Percentiles rank a stretch among this genome's conserved stretches.
Conservation (phyloP, 2,329 filamentous ascomycete species). For the Fusarium armeniacum region DNA sequence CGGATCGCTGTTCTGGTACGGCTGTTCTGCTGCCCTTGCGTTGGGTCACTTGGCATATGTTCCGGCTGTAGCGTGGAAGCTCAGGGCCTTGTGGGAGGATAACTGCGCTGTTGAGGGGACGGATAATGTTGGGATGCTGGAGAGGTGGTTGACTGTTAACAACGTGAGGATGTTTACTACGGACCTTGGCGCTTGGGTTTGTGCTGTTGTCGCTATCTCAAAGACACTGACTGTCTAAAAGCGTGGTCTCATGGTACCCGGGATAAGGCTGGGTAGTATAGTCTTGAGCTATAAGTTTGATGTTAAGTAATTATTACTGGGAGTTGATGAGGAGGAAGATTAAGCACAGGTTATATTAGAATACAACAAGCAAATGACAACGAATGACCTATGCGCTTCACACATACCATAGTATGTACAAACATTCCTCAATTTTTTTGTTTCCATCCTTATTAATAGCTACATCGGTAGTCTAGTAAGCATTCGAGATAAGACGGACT, state of each 20-base stretch:
- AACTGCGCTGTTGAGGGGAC: conserved; percentile 37
- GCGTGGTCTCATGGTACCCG: neutral
- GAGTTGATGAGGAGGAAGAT: neutral
- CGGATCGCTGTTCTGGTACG: conserved; percentile 53
- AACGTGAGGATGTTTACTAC: conserved; percentile 52
- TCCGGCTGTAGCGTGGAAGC: conserved; percentile 53
- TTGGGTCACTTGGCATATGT: conserved; percentile 54
- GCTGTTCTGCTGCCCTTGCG: conserved; percentile 51
- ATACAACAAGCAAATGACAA: neutral
- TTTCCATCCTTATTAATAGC: neutral
- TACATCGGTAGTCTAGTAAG: neutral
- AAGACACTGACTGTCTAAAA: conserved; percentile 44
- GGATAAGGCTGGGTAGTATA: neutral
- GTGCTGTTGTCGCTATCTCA: conserved; percentile 51
- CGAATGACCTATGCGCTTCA: neutral
- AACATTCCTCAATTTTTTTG: neutral
- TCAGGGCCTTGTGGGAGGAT: conserved; percentile 52
- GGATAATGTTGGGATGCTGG: conserved; percentile 51
- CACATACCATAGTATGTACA: neutral
- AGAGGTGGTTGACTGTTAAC: conserved; percentile 53
- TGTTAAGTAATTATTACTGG: neutral
- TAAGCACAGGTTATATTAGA: neutral
- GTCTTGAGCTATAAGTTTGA: neutral
- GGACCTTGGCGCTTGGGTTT: conserved; percentile 55
- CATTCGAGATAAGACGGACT: conserved; percentile 1